Percentiles rank a stretch among this genome's conserved stretches.
These are phyloP conservation scores for Hyphopichia homilentoma DNA, from an alignment of 805 yeast genomes.

Conservation along the genomic window DNA sequence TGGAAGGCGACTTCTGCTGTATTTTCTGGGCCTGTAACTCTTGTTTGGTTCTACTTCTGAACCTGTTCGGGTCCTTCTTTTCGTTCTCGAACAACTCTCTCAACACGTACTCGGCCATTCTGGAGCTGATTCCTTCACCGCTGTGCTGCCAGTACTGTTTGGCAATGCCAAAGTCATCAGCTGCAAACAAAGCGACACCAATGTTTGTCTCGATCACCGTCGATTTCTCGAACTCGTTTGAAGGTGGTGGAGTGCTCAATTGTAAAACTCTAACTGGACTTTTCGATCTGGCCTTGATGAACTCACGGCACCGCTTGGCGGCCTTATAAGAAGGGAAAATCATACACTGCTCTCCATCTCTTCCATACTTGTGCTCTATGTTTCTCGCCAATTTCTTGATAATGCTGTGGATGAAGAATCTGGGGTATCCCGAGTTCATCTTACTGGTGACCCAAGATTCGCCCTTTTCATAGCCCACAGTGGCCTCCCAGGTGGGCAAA, in stretches of 20 bases:
- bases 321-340: constrained; percentile 73
- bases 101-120: constrained; percentile 81
- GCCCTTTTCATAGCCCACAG: constrained; percentile 90
- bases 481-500: constrained; percentile 92
- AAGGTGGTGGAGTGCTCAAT: constrained; percentile 67
- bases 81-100: constrained; percentile 46
- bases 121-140: constrained; percentile 93
- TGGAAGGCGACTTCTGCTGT: constrained; percentile 30
- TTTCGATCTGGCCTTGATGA: constrained; percentile 46
- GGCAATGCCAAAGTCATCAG: constrained; percentile 55
- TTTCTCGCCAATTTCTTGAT: constrained; percentile 54
- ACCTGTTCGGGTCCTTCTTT: constrained; percentile 7
- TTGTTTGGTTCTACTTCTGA: constrained; percentile 18
- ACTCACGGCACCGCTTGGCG: constrained; percentile 84
- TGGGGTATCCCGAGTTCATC: constrained; percentile 87
- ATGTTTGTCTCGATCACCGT: constrained; percentile 63
- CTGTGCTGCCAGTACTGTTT: constrained; percentile 95
- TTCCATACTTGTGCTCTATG: constrained; percentile 67
- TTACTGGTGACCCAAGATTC: constrained; percentile 71
- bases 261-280: constrained; percentile 59
- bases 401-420: constrained; percentile 68
- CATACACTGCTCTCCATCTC: constrained; percentile 71
- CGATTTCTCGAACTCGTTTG: constrained; percentile 53
- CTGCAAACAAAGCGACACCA: constrained; percentile 76
- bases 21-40: constrained; percentile 33